phyloP scores from a whole-genome alignment of 305 asterid genomes.

The Fraxinus angustifolia region DNA sequence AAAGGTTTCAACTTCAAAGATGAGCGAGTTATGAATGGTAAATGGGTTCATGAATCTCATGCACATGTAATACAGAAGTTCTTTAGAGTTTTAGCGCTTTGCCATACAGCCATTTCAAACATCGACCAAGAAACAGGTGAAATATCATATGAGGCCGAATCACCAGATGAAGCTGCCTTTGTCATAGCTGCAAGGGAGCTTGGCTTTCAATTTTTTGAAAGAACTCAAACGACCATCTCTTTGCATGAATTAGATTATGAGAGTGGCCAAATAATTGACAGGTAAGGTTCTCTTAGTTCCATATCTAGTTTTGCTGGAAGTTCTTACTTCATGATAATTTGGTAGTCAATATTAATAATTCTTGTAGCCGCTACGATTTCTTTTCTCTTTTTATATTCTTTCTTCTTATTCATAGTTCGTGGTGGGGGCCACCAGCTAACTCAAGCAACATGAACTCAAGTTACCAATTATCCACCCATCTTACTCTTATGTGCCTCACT shows the following conservation, averaged over 20 bases:
- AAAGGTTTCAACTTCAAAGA: constrained; percentile 88
- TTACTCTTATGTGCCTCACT: not conserved
- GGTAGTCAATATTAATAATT: not conserved
- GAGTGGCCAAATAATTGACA: constrained; percentile 53
- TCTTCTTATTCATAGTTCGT: not conserved
- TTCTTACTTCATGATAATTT: not conserved
- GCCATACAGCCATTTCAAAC: constrained; percentile 97
- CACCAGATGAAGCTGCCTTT: constrained; percentile 98
- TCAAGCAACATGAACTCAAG: not conserved
- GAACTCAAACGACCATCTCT: constrained; percentile 75
- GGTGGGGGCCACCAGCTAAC: not conserved
- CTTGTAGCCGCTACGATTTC: not conserved
- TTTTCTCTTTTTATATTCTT: not conserved
- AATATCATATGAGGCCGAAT: constrained; percentile 85
- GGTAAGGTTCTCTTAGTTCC: constrained; percentile 39
- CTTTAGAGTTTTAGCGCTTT: constrained; percentile 76
- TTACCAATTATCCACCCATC: not conserved
- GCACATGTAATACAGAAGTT: constrained; percentile 63
- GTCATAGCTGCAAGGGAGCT: constrained; percentile 93
- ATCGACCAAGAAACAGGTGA: constrained; percentile 54
- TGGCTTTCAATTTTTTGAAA: constrained; percentile 78
- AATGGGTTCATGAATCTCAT: constrained; percentile 65
- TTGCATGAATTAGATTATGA: constrained; percentile 68
- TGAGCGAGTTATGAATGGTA: constrained; percentile 77
- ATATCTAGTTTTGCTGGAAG: not conserved